Base-by-base conservation (phyloP, 306 rosid genomes). In the Betula pendula region DNA sequence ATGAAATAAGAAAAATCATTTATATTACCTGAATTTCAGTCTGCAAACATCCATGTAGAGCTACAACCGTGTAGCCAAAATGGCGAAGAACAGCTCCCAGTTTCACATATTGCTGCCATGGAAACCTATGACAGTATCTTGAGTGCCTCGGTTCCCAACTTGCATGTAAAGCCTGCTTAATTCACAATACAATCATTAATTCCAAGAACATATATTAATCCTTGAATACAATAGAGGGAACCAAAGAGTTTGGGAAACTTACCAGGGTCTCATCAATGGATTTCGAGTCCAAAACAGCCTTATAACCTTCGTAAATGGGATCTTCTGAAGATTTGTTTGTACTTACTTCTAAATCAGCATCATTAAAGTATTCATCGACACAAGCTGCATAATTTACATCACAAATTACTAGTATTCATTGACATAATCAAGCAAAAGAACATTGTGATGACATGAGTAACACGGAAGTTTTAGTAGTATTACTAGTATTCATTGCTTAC, bases 81-180 rank as follows among this genome's bases (percentile, higher is more conserved):
- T 92, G 94, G 50, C 97, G 98, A 79, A 95, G 92, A 87, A 92
- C 97, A 38, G 83, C 87, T 73, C 97, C 98, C 6, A 95, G 82
- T 86, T 92, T 92, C 33, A 95, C 97, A 63, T 95, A 95, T 60
- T 82, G 98, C 85, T 95, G 97, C 86, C 96, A 92, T 74, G 98
- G 98, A 75, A 89, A 82, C 71, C 75, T 88, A 68, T 89, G 82
- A 70, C 97, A 95, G 68, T 93, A 88, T 71, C 90, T 84, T 1
- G 97, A 87, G 79, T 95, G 98, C 81, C 98, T 92, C 10, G 98
- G 97, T 81, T 95, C 98, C 98, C 97, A 95, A 80, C 97, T 95
- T 83, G 98, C 96, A 78, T 92, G 84, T 31, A 89, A 77, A 60
- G 98, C 98, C 98, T 94, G 75, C 49, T 40, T 84, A 79, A 58